Conservation (phyloP, 176 grass and related monocot genomes). For the Musa acuminata region DNA sequence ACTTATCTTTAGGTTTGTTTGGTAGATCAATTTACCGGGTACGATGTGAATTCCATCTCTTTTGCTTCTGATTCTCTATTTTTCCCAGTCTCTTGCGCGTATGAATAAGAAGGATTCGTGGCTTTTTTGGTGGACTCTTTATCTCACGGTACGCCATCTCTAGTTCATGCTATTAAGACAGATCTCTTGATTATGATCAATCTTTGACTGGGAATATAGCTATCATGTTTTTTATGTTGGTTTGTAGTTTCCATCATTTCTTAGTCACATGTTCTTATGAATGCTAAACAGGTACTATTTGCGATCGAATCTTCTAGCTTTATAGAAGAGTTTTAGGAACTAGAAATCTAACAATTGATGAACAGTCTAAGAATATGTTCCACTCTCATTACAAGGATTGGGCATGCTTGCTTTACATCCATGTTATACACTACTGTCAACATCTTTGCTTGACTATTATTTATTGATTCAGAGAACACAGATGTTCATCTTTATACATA, state of each 20-base stretch:
- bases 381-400: background rate
- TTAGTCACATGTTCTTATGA: too few relatives aligned
- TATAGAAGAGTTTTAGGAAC: too few relatives aligned
- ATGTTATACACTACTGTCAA: background rate
- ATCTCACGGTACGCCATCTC: constrained; percentile 65
- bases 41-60: background rate
- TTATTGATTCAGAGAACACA: background rate
- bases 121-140: constrained; percentile 99
- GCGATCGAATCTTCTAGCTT: too few relatives aligned
- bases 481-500: background rate
- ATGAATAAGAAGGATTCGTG: constrained; percentile 99
- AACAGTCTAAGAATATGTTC: too few relatives aligned
- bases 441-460: background rate
- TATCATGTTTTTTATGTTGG: background rate
- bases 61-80: background rate
- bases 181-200: too few relatives aligned
- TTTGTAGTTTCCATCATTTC: too few relatives aligned
- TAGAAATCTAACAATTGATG: too few relatives aligned
- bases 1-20: background rate
- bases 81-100: constrained; percentile 65
- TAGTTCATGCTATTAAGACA: background rate
- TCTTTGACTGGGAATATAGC: too few relatives aligned
- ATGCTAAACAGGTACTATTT: too few relatives aligned
- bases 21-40: background rate
- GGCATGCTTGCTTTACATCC: background rate